Conservation (phyloP, 1,139 yeast species). For the Pichia sp. region DNA sequence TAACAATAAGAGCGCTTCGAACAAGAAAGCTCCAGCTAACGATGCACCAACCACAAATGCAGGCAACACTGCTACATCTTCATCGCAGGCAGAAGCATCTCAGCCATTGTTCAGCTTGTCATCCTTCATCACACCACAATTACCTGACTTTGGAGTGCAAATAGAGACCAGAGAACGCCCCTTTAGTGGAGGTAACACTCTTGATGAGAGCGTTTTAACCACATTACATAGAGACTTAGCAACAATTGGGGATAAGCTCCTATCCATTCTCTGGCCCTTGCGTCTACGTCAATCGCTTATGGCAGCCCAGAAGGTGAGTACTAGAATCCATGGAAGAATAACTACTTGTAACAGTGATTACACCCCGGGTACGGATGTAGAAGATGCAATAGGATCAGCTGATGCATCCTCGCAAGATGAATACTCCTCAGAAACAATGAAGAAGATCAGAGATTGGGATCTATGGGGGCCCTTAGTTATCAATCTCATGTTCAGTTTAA, state of each 20-base stretch:
- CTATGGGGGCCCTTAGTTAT: conserved; percentile 85
- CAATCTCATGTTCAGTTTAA: conserved; percentile 55
- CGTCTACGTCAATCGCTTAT: conserved; percentile 23
- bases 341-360: neutral
- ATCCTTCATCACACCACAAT: conserved; percentile 31
- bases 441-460: conserved; percentile 64
- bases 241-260: conserved; percentile 57
- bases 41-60: no score
- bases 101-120: conserved; percentile 24
- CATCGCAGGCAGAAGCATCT: neutral
- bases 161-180: conserved; percentile 57
- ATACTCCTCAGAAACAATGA: conserved; percentile 27
- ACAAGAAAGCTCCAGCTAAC: no score
- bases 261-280: conserved; percentile 67
- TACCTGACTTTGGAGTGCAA: conserved; percentile 22
- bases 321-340: conserved; percentile 22
- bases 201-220: conserved; percentile 72
- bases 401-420: conserved; percentile 12
- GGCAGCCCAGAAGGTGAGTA: conserved; percentile 26
- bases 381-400: conserved; percentile 23
- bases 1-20: conserved; percentile 1
- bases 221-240: conserved; percentile 63
- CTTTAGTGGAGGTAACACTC: conserved; percentile 75
- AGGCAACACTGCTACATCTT: no score
- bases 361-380: conserved; percentile 20